phyloP scores from a whole-genome alignment of 371 early-diverging fungal species.

The Mucor plumbeus region DNA sequence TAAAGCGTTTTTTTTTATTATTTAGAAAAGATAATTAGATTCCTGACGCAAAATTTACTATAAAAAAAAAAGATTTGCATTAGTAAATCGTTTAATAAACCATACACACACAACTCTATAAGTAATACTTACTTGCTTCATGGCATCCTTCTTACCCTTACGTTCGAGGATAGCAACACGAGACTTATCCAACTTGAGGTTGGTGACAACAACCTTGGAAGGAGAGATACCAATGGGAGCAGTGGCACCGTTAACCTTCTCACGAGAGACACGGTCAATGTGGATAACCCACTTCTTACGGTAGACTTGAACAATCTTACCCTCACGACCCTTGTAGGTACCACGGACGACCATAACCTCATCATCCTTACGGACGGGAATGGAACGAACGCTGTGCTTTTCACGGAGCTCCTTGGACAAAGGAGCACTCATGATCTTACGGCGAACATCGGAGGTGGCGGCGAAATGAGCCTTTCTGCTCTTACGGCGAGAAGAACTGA shows the following conservation, averaged over 20 bases:
- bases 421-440: conserved; percentile 95
- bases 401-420: conserved; percentile 93
- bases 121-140: conserved; percentile 44
- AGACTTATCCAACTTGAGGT: conserved; percentile 96
- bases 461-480: conserved; percentile 98
- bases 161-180: conserved; percentile 86
- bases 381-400: conserved; percentile 66
- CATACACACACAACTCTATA: neutral
- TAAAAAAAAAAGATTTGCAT: neutral
- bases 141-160: conserved; percentile 64
- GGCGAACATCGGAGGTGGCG: conserved; percentile 93
- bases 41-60: neutral
- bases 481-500: conserved; percentile 95
- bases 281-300: conserved; percentile 98
- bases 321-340: conserved; percentile 95
- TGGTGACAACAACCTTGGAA: conserved; percentile 96
- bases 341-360: conserved; percentile 97
- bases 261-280: conserved; percentile 94
- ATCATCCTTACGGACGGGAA: conserved; percentile 97
- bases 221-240: conserved; percentile 96
- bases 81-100: no score
- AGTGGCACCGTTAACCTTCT: conserved; percentile 96
- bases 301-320: conserved; percentile 96
- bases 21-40: conserved; percentile 7
- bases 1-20: conserved; percentile 7